These are phyloP conservation scores for Clarireedia homoeocarpa DNA, from an alignment of 2,329 filamentous ascomycete species.

Conservation along the genomic window DNA sequence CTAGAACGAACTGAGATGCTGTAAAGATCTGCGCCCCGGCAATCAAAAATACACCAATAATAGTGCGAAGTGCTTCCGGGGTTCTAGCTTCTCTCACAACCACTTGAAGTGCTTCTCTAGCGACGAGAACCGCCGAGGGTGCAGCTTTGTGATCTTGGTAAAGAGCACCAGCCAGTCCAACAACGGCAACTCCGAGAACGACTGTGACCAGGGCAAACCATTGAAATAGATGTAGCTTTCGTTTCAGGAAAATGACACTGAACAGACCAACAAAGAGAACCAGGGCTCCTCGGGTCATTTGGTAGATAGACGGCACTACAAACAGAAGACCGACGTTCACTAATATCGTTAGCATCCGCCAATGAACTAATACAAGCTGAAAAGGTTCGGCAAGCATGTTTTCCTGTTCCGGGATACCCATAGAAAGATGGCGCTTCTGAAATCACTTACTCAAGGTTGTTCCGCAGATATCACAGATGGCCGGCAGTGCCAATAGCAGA, in stretches of 20 bases:
- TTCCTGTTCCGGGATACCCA: no score
- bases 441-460: conserved; percentile 50
- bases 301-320: conserved; percentile 92
- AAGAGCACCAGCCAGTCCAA: conserved; percentile 81
- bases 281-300: conserved; percentile 93
- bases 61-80: conserved; percentile 55
- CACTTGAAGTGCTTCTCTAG: conserved; percentile 36
- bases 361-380: neutral
- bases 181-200: conserved; percentile 78
- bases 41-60: conserved; percentile 83
- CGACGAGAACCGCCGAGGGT: conserved; percentile 31
- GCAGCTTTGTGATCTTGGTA: conserved; percentile 50
- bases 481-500: conserved; percentile 71
- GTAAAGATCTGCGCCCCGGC: conserved; percentile 95
- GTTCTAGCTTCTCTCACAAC: conserved; percentile 35
- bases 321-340: conserved; percentile 96
- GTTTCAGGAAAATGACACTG: conserved; percentile 81
- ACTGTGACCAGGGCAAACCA: conserved; percentile 86
- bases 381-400: no score
- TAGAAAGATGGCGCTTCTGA: neutral
- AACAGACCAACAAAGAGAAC: conserved; percentile 95
- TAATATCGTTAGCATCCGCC: conserved; percentile 31
- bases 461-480: conserved; percentile 87
- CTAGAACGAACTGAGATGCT: conserved; percentile 89
- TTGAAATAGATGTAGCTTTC: conserved; percentile 77